Conservation (phyloP, 1,284 basidiomycete species). For the Leccinum pachyderme region DNA sequence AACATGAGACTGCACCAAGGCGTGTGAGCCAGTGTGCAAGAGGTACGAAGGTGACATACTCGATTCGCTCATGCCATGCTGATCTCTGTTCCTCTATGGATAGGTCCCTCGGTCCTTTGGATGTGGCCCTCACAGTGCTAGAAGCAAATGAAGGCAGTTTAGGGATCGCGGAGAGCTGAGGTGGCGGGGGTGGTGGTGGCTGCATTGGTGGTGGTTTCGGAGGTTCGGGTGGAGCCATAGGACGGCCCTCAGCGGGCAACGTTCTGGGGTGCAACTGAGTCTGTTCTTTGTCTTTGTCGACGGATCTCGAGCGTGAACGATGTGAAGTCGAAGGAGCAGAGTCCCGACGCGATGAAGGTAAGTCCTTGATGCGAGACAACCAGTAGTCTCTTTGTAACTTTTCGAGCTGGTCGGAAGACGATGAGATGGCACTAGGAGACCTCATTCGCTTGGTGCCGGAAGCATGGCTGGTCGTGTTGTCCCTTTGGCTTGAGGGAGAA, state of each 20-base stretch:
- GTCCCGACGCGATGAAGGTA: constrained; percentile 3
- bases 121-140: not conserved
- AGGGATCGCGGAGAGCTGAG: constrained; percentile 16
- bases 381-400: constrained; percentile 16
- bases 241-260: constrained; percentile 6
- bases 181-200: constrained; percentile 17
- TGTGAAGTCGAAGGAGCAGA: constrained; percentile 3
- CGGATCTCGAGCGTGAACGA: constrained; percentile 19
- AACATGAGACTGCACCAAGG: constrained; percentile 28
- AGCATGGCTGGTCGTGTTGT: constrained; percentile 13
- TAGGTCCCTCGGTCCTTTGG: constrained; percentile 15
- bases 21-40: constrained; percentile 1
- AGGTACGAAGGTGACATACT: constrained; percentile 19
- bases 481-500: constrained; percentile 19
- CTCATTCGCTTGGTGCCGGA: constrained; percentile 14
- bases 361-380: constrained; percentile 4
- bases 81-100: constrained; percentile 32
- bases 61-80: constrained; percentile 34
- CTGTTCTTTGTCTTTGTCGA: constrained; percentile 5
- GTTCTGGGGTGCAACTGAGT: not conserved
- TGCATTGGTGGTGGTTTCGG: constrained; percentile 16
- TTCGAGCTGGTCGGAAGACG: constrained; percentile 27
- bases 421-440: constrained; percentile 26
- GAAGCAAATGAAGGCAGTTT: constrained; percentile 21
- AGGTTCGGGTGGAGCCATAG: constrained; percentile 15